Evolutionary conservation across 352 stramenopile species (phyloP), one percentile per base, ranked within the genome.

Genomic region (Aphanomyces invadans): DNA sequence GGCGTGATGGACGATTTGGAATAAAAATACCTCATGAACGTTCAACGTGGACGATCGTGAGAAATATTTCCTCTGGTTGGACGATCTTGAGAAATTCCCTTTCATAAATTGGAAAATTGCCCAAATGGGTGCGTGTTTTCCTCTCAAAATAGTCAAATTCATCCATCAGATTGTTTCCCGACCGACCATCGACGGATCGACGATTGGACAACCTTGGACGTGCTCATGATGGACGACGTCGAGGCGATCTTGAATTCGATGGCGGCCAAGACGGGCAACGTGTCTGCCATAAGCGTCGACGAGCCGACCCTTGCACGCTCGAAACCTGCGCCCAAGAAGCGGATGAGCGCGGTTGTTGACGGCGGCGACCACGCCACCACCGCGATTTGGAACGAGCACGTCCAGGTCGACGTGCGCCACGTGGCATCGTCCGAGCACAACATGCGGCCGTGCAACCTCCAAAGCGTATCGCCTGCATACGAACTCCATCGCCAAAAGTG

Each of bases 181-280:
- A n/a, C n/a, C n/a, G n/a, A n/a, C n/a, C n/a, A n/a, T n/a, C n/a
- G n/a, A n/a, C n/a, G 67, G 68, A 64, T 32, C 25, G 5, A 48
- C 28, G 15, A 26, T 52, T n/a, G 44, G 44, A 7, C 44, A 52
- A 52, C 21, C 38, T 45, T 45, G n/a, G n/a, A n/a, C n/a, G n/a
- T n/a, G n/a, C n/a, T 45, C 38, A 62, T 45, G 33, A 72, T 68
- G 66, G 81, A 90, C 66, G 72, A 79, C 53, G 64, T 91, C 55
- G 81, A 90, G 15, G 78, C 79, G 48, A 91, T 94, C 70, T 71
- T 94, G 54, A 83, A 78, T 73, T 89, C 82, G 7, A 94, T 92
- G 85, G 79, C 85, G 45, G 66, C 68, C 42, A 78, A 83, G 68
- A 94, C 81, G 31, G 83, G 83, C 74, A 90, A 94, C 60, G 81